Evolutionary conservation across 257 asterid species (phyloP).

Genomic region (Penstemon davidsonii): DNA sequence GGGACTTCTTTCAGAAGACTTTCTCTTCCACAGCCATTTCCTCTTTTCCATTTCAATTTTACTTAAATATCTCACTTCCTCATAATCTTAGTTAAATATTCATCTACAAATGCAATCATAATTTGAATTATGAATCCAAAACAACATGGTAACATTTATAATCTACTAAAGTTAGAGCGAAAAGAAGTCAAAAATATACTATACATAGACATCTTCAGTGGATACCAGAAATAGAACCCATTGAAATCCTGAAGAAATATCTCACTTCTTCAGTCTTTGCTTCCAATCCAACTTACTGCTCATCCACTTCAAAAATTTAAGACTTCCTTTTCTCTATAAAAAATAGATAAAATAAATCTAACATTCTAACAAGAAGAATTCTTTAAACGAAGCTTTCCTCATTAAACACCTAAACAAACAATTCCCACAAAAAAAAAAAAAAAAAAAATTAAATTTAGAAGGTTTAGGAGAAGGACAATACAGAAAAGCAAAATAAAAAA

Average conservation of each 20-base stretch:
- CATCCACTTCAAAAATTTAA: conserved; percentile 23
- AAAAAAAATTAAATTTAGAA: not conserved
- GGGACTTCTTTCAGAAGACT: conserved; percentile 62
- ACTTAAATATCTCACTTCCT: conserved; percentile 20
- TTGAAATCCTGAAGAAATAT: conserved; percentile 22
- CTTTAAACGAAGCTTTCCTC: conserved; percentile 21
- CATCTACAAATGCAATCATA: conserved; percentile 34
- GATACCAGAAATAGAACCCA: conserved; percentile 17
- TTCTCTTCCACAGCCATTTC: conserved; percentile 80
- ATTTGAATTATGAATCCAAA: conserved; percentile 19
- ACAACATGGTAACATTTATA: not conserved
- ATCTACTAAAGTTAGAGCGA: not conserved
- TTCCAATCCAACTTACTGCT: conserved; percentile 40
- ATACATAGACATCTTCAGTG: not conserved
- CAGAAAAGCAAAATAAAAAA: not conserved
- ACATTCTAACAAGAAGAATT: not conserved
- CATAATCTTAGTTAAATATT: conserved; percentile 16
- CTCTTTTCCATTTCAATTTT: conserved; percentile 55
- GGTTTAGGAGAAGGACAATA: not conserved
- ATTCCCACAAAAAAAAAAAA: not conserved
- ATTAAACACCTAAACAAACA: not conserved
- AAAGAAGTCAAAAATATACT: not conserved
- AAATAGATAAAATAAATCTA: conserved; percentile 23
- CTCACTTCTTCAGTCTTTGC: conserved; percentile 37
- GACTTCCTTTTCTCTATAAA: conserved; percentile 13